phyloP scores from a whole-genome alignment of 1,284 basidiomycete genomes.

The Bjerkandera adusta region DNA sequence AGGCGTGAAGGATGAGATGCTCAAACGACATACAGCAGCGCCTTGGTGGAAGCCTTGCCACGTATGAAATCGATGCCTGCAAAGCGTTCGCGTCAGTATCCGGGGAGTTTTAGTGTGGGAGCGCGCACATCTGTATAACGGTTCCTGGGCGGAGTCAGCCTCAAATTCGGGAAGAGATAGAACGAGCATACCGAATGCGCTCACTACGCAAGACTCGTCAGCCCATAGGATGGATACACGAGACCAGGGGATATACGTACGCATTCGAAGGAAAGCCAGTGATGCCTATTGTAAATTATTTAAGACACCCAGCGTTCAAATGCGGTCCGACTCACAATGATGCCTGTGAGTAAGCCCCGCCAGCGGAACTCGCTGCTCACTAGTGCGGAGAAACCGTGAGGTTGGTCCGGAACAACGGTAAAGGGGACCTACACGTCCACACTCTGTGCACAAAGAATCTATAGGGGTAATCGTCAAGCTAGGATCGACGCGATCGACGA shows the following conservation, averaged over 20 bases:
- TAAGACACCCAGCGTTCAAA: too few species aligned
- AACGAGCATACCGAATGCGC: slow-evolving; percentile 12
- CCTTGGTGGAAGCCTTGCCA: slow-evolving; percentile 9
- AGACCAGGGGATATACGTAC: slow-evolving; percentile 7
- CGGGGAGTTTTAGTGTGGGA: not conserved
- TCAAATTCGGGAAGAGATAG: not conserved
- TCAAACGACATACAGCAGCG: slow-evolving; percentile 7
- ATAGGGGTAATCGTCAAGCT: not conserved
- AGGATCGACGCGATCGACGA: not conserved
- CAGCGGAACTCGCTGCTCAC: too few species aligned
- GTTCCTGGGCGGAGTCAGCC: slow-evolving; percentile 1
- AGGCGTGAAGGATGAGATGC: not conserved
- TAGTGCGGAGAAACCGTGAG: not conserved
- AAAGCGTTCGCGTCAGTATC: not conserved
- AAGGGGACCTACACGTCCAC: slow-evolving; percentile 14
- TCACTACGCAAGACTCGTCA: slow-evolving; percentile 8
- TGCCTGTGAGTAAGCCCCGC: slow-evolving; percentile 5
- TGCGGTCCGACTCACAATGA: slow-evolving; percentile 14
- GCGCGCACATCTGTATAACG: slow-evolving; percentile 8
- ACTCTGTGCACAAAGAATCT: slow-evolving; percentile 17
- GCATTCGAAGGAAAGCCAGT: slow-evolving; percentile 12
- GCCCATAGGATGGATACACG: not conserved
- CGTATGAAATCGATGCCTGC: slow-evolving; percentile 7
- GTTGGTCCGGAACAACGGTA: not conserved
- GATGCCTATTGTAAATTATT: too few species aligned